phyloP scores from a whole-genome alignment of 1,284 basidiomycete genomes.

The Uromyces viciae-fabae region DNA sequence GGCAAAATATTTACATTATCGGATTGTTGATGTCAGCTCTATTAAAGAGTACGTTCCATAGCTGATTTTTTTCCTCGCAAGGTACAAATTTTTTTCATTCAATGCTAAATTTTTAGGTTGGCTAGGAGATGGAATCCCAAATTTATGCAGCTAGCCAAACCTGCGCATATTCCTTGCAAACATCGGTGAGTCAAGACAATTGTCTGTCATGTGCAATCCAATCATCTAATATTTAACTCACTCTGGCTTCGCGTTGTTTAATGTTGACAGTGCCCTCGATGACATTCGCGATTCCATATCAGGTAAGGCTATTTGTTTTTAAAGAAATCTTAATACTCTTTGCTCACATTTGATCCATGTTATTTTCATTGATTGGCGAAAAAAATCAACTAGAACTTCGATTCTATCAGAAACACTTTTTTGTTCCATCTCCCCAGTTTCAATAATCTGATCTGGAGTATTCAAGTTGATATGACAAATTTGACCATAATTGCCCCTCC shows the following conservation, averaged over 20 bases:
- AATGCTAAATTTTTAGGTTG: not conserved
- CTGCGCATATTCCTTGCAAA: not conserved
- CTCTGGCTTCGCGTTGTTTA: not conserved
- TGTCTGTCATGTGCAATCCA: not conserved
- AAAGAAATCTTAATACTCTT: not conserved
- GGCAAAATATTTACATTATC: conserved; percentile 36
- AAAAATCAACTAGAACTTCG: not conserved
- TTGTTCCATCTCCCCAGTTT: not conserved
- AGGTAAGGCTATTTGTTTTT: conserved; percentile 22
- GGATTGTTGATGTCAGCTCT: conserved; percentile 41
- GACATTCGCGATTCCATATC: conserved; percentile 41
- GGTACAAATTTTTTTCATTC: not conserved
- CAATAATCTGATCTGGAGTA: not conserved
- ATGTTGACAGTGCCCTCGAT: conserved; percentile 27
- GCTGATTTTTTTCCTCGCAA: not conserved
- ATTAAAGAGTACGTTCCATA: conserved; percentile 29
- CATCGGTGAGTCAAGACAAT: conserved; percentile 26
- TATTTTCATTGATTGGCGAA: not conserved
- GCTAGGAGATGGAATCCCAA: conserved; percentile 38
- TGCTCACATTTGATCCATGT: not conserved
- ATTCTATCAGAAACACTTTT: conserved; percentile 15
- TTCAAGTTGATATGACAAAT: not conserved
- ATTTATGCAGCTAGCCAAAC: conserved; percentile 17
- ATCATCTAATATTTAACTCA: not conserved
- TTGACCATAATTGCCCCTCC: no score